Percentiles rank a stretch among this genome's conserved stretches.
These are phyloP conservation scores for Vitis hybrid DNA, from an alignment of 177 flowering plant species.

Conservation along the genomic window DNA sequence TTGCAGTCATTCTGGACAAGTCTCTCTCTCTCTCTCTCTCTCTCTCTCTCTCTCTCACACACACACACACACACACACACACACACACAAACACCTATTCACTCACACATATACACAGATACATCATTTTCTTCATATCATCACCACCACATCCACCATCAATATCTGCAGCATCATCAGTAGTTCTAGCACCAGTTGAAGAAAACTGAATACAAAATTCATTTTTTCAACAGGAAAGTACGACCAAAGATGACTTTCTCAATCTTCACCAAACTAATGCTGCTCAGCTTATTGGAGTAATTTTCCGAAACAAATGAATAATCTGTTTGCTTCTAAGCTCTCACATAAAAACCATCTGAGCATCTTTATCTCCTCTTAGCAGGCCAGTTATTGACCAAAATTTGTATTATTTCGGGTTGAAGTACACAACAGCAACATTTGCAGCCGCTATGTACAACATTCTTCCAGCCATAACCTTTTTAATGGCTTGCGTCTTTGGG, in stretches of 20 bases:
- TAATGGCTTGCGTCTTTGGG: constrained; percentile 72
- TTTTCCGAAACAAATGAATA: constrained; percentile 1
- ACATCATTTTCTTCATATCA: no score
- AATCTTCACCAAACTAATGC: constrained; percentile 51
- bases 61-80: no score
- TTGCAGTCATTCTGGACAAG: constrained; percentile 59
- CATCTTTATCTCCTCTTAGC: constrained; percentile 2
- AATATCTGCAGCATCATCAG: no score
- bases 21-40: constrained; percentile 22
- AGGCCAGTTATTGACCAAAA: constrained; percentile 93
- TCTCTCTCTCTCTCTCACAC: neutral
- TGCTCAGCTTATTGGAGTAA: constrained; percentile 71
- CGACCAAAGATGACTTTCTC: constrained; percentile 76
- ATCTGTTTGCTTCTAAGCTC: neutral
- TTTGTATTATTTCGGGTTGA: constrained; percentile 71
- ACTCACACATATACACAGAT: no score
- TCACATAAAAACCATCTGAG: neutral
- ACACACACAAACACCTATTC: no score
- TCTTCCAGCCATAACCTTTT: constrained; percentile 83
- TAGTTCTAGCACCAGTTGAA: neutral
- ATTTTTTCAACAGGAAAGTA: constrained; percentile 46
- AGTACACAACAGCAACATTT: constrained; percentile 80
- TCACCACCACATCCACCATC: no score
- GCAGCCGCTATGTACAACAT: constrained; percentile 76
- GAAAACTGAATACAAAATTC: neutral